Conservation (phyloP, 768 basidiomycete species). For the Lactarius trivialis region DNA sequence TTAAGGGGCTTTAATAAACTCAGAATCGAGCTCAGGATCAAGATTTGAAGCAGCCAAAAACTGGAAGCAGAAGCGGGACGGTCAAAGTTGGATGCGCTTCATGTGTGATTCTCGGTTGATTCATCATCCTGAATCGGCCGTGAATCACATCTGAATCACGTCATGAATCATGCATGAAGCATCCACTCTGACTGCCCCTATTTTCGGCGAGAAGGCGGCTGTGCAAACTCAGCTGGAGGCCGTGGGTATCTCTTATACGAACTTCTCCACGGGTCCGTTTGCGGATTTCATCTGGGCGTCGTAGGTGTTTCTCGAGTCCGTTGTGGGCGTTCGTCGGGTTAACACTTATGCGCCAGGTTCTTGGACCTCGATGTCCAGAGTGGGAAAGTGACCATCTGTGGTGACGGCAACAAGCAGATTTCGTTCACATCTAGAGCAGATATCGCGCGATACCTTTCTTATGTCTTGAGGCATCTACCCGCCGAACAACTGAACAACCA, state of each 20-base stretch:
- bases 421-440: constrained; percentile 22
- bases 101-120: too few species aligned
- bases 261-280: constrained; percentile 22
- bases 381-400: constrained; percentile 19
- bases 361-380: constrained; percentile 11
- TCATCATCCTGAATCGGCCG: too few species aligned
- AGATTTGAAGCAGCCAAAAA: too few species aligned
- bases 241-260: constrained; percentile 17
- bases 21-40: too few species aligned
- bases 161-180: too few species aligned
- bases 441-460: constrained; percentile 19
- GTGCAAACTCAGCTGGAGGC: constrained; percentile 6
- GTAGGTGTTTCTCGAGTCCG: background rate
- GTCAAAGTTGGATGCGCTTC: too few species aligned
- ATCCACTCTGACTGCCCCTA: too few species aligned
- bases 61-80: too few species aligned
- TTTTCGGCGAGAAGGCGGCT: constrained; percentile 2
- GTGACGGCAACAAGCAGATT: constrained; percentile 21
- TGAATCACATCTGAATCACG: too few species aligned
- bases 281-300: constrained; percentile 12
- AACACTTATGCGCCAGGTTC: background rate
- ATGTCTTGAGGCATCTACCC: constrained; percentile 19
- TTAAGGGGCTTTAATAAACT: too few species aligned
- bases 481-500: constrained; percentile 12
- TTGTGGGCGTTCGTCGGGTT: background rate